Evolutionary conservation across 2,329 filamentous ascomycete genomes (phyloP), one percentile per base, ranked within the genome.

Genomic region (Aspergillus persii): DNA sequence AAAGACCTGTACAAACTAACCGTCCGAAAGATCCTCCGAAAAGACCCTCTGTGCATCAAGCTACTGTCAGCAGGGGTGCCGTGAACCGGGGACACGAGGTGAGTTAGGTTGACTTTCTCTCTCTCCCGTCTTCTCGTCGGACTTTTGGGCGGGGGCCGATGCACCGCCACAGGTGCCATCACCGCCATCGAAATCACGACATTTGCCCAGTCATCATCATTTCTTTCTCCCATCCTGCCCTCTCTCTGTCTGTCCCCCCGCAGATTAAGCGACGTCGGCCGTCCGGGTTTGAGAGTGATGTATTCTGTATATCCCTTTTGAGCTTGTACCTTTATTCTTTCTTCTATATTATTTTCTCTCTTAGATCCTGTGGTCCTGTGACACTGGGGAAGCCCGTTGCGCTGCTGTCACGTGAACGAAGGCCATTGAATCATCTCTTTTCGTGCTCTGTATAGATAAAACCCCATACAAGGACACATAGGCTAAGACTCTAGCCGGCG

Each of bases 121-220:
- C 18, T 23, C 18, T 23, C 18, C 18, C 5, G 7, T 12, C 44
- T 26, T 47, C 44, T 47, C 26, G 18, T 47, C 8, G 27, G 18
- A 18, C 26, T 47, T 27, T 52, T 44, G 52, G 62, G 64, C 62
- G 64, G 62, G 36, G 64, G 61, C 46, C 41, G 60, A 56, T 66
- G 65, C 69, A 66, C 69, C 67, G 66, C 63, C 69, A 70, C 68
- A 63, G 51, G 41, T 55, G 50, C 41, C 51, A 52, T 54, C 58
- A 56, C 48, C 52, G 46, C 54, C 57, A 55, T 55, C 53, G 47
- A 57, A 59, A 59, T 59, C 57, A 59, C 57, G 57, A 59, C 57
- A 59, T 59, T 31, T 31, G 47, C 36, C 47, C 54, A 41, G 54
- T 56, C 50, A 33, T 56, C 50, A 33, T 53, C 31, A n/a, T 18